A percentile compares a stretch with the other conserved stretches of the same genome.
These are phyloP conservation scores for Cnidoscolus chayamansa DNA, from an alignment of 441 rosid species.

Conservation along the genomic window DNA sequence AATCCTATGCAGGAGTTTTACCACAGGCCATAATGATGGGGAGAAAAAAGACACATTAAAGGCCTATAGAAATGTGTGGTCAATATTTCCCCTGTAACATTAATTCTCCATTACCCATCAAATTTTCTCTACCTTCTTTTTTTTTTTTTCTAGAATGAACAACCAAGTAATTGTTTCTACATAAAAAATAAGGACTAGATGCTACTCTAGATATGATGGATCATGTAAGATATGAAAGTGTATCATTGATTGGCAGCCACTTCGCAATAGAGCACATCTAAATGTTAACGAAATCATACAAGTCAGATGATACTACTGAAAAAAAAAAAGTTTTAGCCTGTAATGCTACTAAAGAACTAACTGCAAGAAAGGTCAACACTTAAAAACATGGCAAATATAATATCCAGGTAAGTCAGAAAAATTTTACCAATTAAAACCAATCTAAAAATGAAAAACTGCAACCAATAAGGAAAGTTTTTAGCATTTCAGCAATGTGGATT, in stretches of 20 bases:
- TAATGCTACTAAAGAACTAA: background rate
- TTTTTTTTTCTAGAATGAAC: no score
- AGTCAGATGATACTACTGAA: background rate
- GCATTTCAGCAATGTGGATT: background rate
- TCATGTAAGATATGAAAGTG: background rate
- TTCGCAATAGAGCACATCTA: background rate
- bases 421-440: background rate
- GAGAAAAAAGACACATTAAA: background rate
- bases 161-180: background rate
- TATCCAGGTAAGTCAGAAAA: background rate
- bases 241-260: background rate
- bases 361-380: background rate
- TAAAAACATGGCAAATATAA: background rate
- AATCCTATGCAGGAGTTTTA: background rate
- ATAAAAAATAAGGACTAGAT: background rate
- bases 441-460: background rate
- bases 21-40: background rate
- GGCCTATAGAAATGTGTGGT: background rate
- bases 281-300: no score
- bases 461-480: background rate
- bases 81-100: background rate
- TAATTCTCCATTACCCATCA: background rate
- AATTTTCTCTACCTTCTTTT: background rate
- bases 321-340: background rate
- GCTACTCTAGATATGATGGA: background rate